Evolutionary conservation across 73 alveolate genomes (phyloP).

Genomic region (Uronychia setigera): DNA sequence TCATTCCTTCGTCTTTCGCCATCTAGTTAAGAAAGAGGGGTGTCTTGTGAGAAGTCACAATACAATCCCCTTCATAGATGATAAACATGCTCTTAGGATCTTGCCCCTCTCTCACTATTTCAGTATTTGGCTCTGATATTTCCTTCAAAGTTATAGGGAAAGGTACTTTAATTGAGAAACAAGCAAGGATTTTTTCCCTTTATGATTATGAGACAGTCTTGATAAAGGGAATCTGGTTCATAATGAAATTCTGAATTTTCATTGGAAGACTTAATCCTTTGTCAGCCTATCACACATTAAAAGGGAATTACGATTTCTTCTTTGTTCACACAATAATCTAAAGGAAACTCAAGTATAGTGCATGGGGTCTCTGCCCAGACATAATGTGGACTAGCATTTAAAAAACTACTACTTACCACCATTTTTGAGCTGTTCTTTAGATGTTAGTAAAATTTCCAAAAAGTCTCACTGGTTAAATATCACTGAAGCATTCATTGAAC

Average conservation of each 20-base stretch:
- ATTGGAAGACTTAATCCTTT: not conserved
- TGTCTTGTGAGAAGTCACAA: not conserved
- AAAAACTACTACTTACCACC: not conserved
- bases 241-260: not conserved
- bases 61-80: not conserved
- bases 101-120: not conserved
- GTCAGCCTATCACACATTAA: not conserved
- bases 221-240: not conserved
- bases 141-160: not conserved
- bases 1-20: not conserved
- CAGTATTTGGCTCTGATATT: not conserved
- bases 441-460: not conserved
- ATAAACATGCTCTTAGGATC: not conserved
- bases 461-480: not conserved
- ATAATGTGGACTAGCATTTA: not conserved
- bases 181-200: not conserved
- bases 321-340: not conserved
- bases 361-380: not conserved
- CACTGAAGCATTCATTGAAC: not conserved
- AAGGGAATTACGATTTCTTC: not conserved
- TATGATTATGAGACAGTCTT: not conserved
- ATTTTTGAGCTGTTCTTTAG: not conserved
- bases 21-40: not conserved
- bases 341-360: not conserved
- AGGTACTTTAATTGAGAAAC: not conserved